Percentiles rank a stretch among this genome's conserved stretches.
phyloP scores from a whole-genome alignment of 768 basidiomycete genomes.

The Podaxis sp. region DNA sequence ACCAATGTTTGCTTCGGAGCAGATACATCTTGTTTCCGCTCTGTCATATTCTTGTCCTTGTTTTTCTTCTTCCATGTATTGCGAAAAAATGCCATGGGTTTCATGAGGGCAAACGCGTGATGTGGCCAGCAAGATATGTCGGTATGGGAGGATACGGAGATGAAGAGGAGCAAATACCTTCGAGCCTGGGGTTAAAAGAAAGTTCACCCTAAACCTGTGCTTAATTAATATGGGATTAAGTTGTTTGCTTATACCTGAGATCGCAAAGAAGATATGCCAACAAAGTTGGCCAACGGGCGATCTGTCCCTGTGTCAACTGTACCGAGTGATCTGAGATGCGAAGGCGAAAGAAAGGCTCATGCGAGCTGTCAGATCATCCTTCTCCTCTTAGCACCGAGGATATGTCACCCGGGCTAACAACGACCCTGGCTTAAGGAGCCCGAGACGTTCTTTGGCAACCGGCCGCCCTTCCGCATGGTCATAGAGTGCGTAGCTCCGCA shows the following conservation, averaged over 20 bases:
- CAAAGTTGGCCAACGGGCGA: slow-evolving; percentile 28
- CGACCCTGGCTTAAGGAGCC: background rate
- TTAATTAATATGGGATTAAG: slow-evolving; percentile 26
- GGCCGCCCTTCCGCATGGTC: background rate
- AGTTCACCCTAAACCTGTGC: slow-evolving; percentile 12
- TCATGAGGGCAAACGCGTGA: slow-evolving; percentile 29
- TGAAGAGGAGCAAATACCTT: slow-evolving; percentile 5
- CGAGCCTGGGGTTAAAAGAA: slow-evolving; percentile 11
- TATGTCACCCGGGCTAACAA: slow-evolving; percentile 5
- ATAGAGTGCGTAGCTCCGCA: background rate
- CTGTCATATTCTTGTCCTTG: slow-evolving; percentile 8
- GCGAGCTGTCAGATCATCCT: slow-evolving; percentile 14
- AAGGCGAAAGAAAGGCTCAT: slow-evolving; percentile 11
- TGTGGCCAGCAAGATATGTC: background rate
- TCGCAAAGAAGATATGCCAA: slow-evolving; percentile 22
- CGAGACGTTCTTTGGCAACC: background rate
- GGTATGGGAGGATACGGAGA: slow-evolving; percentile 6
- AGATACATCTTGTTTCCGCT: slow-evolving; percentile 4
- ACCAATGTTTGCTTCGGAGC: background rate
- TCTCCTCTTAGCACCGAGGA: slow-evolving; percentile 13
- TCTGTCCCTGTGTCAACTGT: slow-evolving; percentile 31
- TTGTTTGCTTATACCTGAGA: slow-evolving; percentile 25
- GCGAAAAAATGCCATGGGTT: slow-evolving; percentile 38
- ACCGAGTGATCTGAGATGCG: slow-evolving; percentile 21
- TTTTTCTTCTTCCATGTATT: slow-evolving; percentile 40